phyloP scores from a whole-genome alignment of 2,329 filamentous ascomycete genomes.

The Fusarium liriodendri region DNA sequence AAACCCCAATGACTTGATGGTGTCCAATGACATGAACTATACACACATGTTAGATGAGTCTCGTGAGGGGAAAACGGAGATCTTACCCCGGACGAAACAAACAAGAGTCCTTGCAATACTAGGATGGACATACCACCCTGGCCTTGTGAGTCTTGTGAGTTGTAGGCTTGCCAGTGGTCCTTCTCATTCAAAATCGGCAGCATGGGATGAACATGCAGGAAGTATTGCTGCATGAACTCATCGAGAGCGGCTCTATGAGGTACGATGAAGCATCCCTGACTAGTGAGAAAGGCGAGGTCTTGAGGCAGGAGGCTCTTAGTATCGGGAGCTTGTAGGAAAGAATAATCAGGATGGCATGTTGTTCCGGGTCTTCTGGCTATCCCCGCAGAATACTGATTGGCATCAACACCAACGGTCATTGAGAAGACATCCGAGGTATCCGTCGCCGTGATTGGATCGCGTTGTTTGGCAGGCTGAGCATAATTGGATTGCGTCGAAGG shows the following conservation, averaged over 20 bases:
- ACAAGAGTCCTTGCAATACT: conserved; percentile 37
- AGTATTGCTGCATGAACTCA: conserved; percentile 45
- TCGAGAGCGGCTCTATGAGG: conserved; percentile 38
- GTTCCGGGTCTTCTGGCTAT: background rate
- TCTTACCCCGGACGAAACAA: conserved; percentile 37
- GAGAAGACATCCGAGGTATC: background rate
- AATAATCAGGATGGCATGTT: conserved; percentile 34
- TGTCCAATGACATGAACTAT: conserved; percentile 36
- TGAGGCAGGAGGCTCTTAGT: conserved; percentile 35
- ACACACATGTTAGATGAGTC: background rate
- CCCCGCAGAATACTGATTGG: background rate
- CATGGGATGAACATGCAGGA: conserved; percentile 45
- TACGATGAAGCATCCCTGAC: conserved; percentile 42
- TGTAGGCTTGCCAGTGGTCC: conserved; percentile 40
- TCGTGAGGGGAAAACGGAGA: fast-evolving
- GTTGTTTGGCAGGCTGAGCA: background rate
- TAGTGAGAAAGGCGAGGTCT: conserved; percentile 39
- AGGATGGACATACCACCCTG: conserved; percentile 35
- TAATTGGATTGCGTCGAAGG: background rate
- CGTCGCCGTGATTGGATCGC: background rate
- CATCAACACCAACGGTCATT: background rate
- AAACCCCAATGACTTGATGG: conserved; percentile 34
- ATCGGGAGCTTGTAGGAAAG: conserved; percentile 38
- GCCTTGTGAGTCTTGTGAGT: conserved; percentile 11
- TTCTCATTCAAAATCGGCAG: conserved; percentile 42